Evolutionary conservation across 805 yeast genomes (phyloP), one percentile per base, ranked within the genome.

Genomic region (Suhomyces kilbournensis): DNA sequence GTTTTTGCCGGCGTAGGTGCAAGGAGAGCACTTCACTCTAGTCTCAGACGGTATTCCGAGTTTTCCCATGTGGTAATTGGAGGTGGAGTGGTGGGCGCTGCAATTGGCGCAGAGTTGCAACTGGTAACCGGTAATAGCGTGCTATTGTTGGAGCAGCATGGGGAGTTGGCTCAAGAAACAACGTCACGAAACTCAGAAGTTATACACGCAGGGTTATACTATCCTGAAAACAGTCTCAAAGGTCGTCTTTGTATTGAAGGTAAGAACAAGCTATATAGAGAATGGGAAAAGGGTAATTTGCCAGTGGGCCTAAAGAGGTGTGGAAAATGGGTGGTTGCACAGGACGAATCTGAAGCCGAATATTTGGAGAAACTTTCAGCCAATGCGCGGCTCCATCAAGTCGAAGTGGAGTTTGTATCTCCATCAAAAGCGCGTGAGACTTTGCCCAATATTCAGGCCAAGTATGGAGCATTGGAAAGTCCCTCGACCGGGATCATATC

Each of bases 151-250:
- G 97, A 91, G 60, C 83, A 86, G 61, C 82, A 90, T 64, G 66
- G 69, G 1, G 74, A 74, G 34, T 65, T 83, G 47, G 97, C 97
- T 1, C 78, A 80, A 58, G 97, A 91, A 60, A 90, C 96, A 0
- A 86, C 96, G 5, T 80, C 93, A n/a, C 74, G 97, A 49, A 91
- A 91, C 72, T 88, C 96, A 1, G 97, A 92, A 63, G 97, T 92
- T 23, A 86, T 91, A 22, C 97, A 91, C 69, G 96, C 96, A 0
- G 97, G 97, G 0, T 61, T 91, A 6, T 92, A 92, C 65, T 87
- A 88, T 61, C 96, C 96, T 0, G 69, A 73, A 8, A 80, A 81
- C 53, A 78, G 87, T 2, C 72, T 92, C 50, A 86, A 89, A 62
- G 82, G 89, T 0, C 68, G 74, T 57, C 68, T 91, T 26, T 92